Percentiles rank a stretch among this genome's conserved stretches.
Evolutionary conservation across 2,329 filamentous ascomycete species (phyloP).

Genomic region (Lachnellula occidentalis): DNA sequence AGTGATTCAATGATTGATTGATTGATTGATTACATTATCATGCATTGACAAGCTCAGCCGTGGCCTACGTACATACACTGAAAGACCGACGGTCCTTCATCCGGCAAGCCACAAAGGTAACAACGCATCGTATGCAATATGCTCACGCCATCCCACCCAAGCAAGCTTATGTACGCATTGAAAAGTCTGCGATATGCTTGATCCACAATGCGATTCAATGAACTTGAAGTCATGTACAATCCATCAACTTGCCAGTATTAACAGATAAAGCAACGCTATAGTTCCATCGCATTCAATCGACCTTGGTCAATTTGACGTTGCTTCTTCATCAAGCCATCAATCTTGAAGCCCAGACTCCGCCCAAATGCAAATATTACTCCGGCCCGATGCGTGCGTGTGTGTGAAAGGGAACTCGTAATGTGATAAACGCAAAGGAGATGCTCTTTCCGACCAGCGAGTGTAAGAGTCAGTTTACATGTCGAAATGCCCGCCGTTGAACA

Average conservation of each 20-base stretch:
- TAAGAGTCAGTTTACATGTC: constrained; percentile 46
- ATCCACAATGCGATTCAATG: background rate
- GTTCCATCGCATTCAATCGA: background rate
- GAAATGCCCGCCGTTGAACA: constrained; percentile 58
- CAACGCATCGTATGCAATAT: background rate
- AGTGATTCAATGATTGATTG: too few species aligned
- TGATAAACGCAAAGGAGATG: constrained; percentile 9
- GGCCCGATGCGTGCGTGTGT: constrained; percentile 23
- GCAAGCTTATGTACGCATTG: background rate
- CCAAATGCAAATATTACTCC: constrained; percentile 26
- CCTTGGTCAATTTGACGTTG: background rate
- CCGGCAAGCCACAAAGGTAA: background rate
- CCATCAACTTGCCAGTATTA: background rate
- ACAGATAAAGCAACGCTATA: background rate
- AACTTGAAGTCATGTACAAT: background rate
- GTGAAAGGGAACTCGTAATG: constrained; percentile 15
- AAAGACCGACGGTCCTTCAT: too few species aligned
- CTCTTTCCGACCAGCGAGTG: constrained; percentile 6
- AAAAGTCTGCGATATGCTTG: too few species aligned
- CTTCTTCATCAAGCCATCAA: background rate
- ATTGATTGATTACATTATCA: background rate
- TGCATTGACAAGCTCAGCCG: background rate
- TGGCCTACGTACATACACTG: background rate
- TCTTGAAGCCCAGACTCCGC: constrained; percentile 17
- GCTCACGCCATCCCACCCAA: background rate